Conservation (phyloP, 2,329 filamentous ascomycete species). For the Neurospora sp. region DNA sequence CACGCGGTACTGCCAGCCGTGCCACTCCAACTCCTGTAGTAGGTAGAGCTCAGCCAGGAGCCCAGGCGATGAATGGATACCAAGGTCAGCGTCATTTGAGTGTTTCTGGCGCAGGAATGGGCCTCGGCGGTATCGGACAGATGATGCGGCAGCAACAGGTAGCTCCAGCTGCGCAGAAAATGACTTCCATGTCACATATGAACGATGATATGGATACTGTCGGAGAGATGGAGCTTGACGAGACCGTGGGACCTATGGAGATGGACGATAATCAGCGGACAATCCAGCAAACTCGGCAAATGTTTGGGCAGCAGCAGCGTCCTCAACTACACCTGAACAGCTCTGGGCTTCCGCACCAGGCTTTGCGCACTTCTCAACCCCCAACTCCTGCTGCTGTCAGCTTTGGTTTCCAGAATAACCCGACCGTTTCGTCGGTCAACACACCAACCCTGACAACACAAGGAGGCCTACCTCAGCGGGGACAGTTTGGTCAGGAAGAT, state of each 20-base stretch:
- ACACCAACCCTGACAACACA: constrained; percentile 83
- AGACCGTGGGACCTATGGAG: constrained; percentile 58
- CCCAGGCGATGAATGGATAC: constrained; percentile 16
- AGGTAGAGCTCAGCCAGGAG: constrained; percentile 12
- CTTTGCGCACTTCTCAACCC: constrained; percentile 74
- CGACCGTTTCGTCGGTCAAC: constrained; percentile 93
- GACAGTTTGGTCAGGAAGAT: constrained; percentile 47
- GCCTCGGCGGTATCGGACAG: constrained; percentile 26
- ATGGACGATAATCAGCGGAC: constrained; percentile 52
- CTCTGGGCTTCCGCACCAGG: constrained; percentile 64
- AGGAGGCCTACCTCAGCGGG: constrained; percentile 48
- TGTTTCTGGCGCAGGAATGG: constrained; percentile 20
- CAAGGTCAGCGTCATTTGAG: constrained; percentile 13
- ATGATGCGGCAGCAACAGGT: constrained; percentile 33
- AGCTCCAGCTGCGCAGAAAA: constrained; percentile 14
- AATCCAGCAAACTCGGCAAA: constrained; percentile 59
- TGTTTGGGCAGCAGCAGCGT: constrained; percentile 54
- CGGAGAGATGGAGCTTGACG: constrained; percentile 96
- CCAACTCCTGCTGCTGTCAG: constrained; percentile 70
- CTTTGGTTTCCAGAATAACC: constrained; percentile 81
- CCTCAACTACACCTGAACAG: constrained; percentile 76
- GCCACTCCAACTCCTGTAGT: constrained; percentile 13
- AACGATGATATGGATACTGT: constrained; percentile 70
- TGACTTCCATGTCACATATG: constrained; percentile 29
- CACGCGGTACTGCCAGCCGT: constrained; percentile 15